These are phyloP conservation scores for Geosiphon pyriformis DNA, from an alignment of 192 early-diverging fungal species.

Conservation along the genomic window DNA sequence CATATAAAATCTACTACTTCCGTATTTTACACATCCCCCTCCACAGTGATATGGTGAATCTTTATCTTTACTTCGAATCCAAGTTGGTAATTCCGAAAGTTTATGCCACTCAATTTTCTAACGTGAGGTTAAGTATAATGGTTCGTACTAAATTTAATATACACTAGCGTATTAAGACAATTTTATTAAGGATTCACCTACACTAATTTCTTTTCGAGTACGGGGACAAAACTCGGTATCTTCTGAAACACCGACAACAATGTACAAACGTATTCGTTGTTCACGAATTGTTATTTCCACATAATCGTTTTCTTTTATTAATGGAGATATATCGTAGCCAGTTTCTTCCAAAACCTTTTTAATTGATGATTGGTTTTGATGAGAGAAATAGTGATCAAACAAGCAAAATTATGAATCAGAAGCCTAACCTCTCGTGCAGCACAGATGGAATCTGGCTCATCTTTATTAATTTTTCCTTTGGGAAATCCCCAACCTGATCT, in stretches of 20 bases:
- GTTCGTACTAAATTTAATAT: neutral
- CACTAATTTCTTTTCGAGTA: slow-evolving; percentile 94
- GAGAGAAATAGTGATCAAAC: neutral
- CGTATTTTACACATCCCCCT: slow-evolving; percentile 21
- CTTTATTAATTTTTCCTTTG: slow-evolving; percentile 98
- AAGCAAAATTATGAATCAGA: neutral
- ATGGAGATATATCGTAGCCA: slow-evolving; percentile 79
- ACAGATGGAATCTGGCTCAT: slow-evolving; percentile 81
- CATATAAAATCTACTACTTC: slow-evolving; percentile 57
- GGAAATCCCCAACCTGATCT: slow-evolving; percentile 96
- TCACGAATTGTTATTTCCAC: slow-evolving; percentile 86
- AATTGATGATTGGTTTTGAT: neutral
- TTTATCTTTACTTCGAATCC: slow-evolving; percentile 15
- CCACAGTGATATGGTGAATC: slow-evolving; percentile 20
- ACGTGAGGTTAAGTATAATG: slow-evolving; percentile 2
- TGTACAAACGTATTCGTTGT: slow-evolving; percentile 87
- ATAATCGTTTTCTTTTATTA: slow-evolving; percentile 68
- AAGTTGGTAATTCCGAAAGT: slow-evolving; percentile 56
- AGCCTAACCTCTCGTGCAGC: slow-evolving; percentile 79
- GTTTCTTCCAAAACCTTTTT: slow-evolving; percentile 85
- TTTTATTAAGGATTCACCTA: slow-evolving; percentile 30
- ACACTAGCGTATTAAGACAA: neutral
- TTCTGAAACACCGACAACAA: slow-evolving; percentile 83
- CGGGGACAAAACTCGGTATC: slow-evolving; percentile 72
- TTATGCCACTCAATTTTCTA: slow-evolving; percentile 66